Evolutionary conservation across 129 eudicot species (phyloP).

Genomic region (Sambucus nigra): DNA sequence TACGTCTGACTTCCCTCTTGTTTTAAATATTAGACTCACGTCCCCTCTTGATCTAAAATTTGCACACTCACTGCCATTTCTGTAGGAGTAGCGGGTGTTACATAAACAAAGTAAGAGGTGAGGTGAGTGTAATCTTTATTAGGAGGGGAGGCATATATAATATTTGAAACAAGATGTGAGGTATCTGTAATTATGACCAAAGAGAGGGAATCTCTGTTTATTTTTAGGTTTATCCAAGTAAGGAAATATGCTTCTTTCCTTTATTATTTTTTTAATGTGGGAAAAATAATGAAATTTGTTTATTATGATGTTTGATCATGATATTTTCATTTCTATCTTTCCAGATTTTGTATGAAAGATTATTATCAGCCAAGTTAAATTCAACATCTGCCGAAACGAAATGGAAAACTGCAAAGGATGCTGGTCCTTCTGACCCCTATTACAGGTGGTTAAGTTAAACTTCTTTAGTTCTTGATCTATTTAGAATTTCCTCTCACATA

Average conservation of each 20-base stretch:
- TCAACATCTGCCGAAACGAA: conserved; percentile 50
- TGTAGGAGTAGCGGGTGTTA: too few relatives aligned
- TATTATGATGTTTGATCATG: neutral
- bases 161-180: too few relatives aligned
- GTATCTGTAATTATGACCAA: too few relatives aligned
- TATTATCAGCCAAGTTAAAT: conserved; percentile 55
- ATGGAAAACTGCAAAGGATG: conserved; percentile 55
- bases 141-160: too few relatives aligned
- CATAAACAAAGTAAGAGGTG: too few relatives aligned
- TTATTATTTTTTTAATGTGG: too few relatives aligned
- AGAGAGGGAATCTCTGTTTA: too few relatives aligned
- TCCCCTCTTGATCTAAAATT: too few relatives aligned
- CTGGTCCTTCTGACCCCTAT: conserved; percentile 49
- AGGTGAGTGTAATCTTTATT: too few relatives aligned
- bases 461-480: conserved; percentile 1
- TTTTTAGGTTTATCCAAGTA: neutral
- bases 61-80: too few relatives aligned
- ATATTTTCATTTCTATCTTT: conserved; percentile 3
- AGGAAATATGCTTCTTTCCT: neutral
- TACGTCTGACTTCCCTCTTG: too few relatives aligned
- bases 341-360: conserved; percentile 73
- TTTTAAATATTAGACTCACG: too few relatives aligned
- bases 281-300: neutral
- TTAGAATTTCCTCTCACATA: neutral
- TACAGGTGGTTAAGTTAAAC: conserved; percentile 39